A percentile compares a stretch with the other conserved stretches of the same genome.
Evolutionary conservation across 2,329 filamentous ascomycete genomes (phyloP).

Genomic region (Fusarium fujikuroi): DNA sequence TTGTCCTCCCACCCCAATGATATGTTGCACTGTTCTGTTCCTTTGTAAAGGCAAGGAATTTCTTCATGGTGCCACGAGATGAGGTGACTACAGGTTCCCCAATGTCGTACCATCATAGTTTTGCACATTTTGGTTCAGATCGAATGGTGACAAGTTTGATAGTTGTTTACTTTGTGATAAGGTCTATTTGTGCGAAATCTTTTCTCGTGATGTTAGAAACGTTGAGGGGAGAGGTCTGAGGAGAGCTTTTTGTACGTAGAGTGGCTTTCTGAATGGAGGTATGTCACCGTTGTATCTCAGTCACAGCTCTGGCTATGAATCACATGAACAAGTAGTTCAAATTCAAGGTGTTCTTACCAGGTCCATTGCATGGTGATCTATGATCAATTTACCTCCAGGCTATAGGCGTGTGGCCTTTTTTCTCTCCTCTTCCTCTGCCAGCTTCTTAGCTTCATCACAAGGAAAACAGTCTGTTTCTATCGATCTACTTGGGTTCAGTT

Average conservation of each 20-base stretch:
- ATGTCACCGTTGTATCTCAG: background rate
- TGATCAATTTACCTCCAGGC: fast-evolving
- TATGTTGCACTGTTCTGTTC: background rate
- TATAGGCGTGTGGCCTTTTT: background rate
- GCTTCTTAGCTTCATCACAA: background rate
- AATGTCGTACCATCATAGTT: background rate
- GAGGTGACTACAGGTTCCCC: background rate
- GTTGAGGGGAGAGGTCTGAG: too few species aligned
- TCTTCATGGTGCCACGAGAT: background rate
- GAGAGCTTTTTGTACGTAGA: background rate
- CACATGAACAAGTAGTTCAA: background rate
- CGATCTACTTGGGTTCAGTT: background rate
- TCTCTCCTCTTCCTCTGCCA: background rate
- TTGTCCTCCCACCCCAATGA: background rate
- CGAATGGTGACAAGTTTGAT: background rate
- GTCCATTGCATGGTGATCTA: fast-evolving
- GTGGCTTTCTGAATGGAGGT: background rate
- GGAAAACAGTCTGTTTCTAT: background rate
- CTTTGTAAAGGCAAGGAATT: background rate
- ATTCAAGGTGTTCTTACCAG: fast-evolving
- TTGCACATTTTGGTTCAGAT: background rate
- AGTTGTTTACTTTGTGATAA: fast-evolving
- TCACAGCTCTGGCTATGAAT: background rate
- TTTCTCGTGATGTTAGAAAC: too few species aligned
- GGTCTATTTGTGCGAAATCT: fast-evolving